Evolutionary conservation across 2,329 filamentous ascomycete genomes (phyloP).

Genomic region (Trichoderma sp.): DNA sequence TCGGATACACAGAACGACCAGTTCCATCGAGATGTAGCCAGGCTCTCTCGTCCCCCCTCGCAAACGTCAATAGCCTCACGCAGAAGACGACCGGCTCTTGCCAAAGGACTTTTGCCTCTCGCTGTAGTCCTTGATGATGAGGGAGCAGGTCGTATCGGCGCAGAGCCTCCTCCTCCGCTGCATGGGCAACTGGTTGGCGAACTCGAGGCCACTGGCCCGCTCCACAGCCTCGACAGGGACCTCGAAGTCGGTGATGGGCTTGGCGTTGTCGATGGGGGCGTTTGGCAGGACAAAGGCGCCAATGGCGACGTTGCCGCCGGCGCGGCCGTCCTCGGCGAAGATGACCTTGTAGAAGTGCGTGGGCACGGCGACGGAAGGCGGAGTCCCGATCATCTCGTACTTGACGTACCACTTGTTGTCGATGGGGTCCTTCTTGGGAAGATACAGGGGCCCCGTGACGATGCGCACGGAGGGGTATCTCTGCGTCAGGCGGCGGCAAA

Average conservation of each 20-base stretch:
- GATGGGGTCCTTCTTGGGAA: constrained; percentile 73
- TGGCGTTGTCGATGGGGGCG: constrained; percentile 80
- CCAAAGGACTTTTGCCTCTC: constrained; percentile 58
- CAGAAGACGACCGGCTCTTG: constrained; percentile 31
- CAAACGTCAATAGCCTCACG: not conserved
- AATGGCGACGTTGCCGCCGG: constrained; percentile 73
- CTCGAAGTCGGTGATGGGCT: constrained; percentile 87
- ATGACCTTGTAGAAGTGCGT: constrained; percentile 99
- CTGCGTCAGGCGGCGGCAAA: constrained; percentile 78
- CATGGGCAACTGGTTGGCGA: constrained; percentile 73
- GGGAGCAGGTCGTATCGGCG: constrained; percentile 77
- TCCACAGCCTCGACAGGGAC: constrained; percentile 92
- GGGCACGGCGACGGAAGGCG: constrained; percentile 90
- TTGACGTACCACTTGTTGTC: constrained; percentile 95
- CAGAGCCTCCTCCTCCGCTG: constrained; percentile 77
- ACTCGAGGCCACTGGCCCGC: constrained; percentile 87
- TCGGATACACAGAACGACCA: not conserved
- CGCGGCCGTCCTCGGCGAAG: constrained; percentile 79
- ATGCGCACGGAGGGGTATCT: constrained; percentile 85
- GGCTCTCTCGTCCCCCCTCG: not conserved
- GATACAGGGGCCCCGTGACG: constrained; percentile 89
- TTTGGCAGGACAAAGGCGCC: constrained; percentile 96
- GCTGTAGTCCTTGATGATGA: constrained; percentile 78
- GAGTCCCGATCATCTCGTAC: constrained; percentile 93
- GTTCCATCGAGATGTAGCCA: not conserved